Conservation (phyloP, 768 basidiomycete genomes). For the Termitomyces sp. region DNA sequence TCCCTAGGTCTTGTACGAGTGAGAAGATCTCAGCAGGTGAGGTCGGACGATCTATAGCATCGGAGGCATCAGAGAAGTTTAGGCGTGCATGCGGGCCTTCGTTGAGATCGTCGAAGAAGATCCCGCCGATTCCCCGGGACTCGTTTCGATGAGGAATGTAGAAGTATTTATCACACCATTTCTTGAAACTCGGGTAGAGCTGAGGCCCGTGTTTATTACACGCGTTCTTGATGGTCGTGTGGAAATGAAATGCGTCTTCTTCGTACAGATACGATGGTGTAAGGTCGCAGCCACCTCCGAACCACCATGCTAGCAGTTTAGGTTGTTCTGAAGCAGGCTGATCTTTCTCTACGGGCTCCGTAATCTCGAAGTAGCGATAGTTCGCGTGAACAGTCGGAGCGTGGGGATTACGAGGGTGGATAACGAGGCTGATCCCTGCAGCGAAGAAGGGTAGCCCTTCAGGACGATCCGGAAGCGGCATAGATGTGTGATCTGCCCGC, state of each 20-base stretch:
- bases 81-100: slow-evolving; percentile 63
- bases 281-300: slow-evolving; percentile 92
- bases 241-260: slow-evolving; percentile 86
- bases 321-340: slow-evolving; percentile 31
- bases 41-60: slow-evolving; percentile 38
- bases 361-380: slow-evolving; percentile 96
- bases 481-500: slow-evolving; percentile 83
- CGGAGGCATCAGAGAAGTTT: slow-evolving; percentile 23
- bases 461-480: slow-evolving; percentile 58
- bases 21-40: slow-evolving; percentile 69
- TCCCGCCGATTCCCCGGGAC: slow-evolving; percentile 84
- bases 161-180: slow-evolving; percentile 99
- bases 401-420: slow-evolving; percentile 92
- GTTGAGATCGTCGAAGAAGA: slow-evolving; percentile 95
- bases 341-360: slow-evolving; percentile 34
- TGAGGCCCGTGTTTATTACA: slow-evolving; percentile 67
- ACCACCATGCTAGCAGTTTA: slow-evolving; percentile 90
- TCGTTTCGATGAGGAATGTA: slow-evolving; percentile 85
- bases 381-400: slow-evolving; percentile 95
- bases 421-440: slow-evolving; percentile 85
- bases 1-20: slow-evolving; percentile 66
- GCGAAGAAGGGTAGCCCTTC: slow-evolving; percentile 87
- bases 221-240: slow-evolving; percentile 65
- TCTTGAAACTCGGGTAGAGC: slow-evolving; percentile 79
- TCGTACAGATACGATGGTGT: slow-evolving; percentile 91